Conservation (phyloP, 345 rosid genomes). For the Melaleuca alternifolia region DNA sequence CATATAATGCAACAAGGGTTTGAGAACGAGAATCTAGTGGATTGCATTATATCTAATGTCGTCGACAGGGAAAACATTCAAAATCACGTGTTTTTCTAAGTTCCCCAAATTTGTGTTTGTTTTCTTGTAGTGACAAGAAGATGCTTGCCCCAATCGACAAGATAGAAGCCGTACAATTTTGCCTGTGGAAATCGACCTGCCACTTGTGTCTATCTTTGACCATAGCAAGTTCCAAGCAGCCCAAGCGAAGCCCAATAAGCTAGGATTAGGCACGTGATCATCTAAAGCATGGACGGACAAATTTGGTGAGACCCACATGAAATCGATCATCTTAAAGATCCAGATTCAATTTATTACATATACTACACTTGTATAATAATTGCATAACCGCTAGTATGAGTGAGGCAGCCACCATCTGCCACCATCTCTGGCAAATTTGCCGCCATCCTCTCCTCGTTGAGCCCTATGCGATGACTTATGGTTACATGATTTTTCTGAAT, state of each 20-base stretch:
- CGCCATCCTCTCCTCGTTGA: neutral
- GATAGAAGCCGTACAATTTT: neutral
- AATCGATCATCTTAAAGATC: neutral
- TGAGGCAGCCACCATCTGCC: neutral
- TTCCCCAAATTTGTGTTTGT: neutral
- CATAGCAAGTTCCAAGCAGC: neutral
- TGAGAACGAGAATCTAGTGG: neutral
- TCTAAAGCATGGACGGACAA: neutral
- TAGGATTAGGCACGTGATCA: neutral
- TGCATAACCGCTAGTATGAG: neutral
- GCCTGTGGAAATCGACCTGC: neutral
- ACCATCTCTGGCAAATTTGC: neutral
- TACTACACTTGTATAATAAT: neutral
- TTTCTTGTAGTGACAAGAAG: neutral
- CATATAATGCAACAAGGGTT: neutral
- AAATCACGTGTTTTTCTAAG: neutral
- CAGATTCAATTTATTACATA: neutral
- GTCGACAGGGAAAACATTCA: neutral
- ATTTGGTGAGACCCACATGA: neutral
- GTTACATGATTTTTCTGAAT: neutral
- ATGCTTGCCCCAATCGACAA: neutral
- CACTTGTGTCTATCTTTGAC: neutral
- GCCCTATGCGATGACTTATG: neutral
- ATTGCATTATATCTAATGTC: neutral
- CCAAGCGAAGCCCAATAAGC: neutral